Percentiles rank a stretch among this genome's conserved stretches.
Evolutionary conservation across 2,329 filamentous ascomycete genomes (phyloP).

Genomic region (Beauveria sp.): DNA sequence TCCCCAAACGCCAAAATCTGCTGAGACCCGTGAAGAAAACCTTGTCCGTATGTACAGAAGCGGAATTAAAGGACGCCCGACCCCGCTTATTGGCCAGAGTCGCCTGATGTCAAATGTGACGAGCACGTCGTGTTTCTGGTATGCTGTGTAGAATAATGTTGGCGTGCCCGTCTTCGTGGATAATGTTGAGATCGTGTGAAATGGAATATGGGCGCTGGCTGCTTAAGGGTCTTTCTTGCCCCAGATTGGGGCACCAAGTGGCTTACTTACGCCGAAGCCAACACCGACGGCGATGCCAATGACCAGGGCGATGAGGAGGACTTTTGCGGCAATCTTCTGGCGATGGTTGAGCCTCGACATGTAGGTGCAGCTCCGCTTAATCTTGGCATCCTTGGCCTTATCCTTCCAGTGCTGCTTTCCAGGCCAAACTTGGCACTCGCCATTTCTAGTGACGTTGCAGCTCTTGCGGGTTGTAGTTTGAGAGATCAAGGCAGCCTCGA

Average conservation of each 20-base stretch:
- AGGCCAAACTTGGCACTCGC: conserved; percentile 52
- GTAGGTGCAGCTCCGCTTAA: conserved; percentile 43
- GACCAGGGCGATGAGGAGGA: conserved; percentile 45
- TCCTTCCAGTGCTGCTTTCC: conserved; percentile 52
- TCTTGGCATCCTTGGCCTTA: conserved; percentile 50
- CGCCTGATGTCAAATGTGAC: neutral
- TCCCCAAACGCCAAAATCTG: conserved; percentile 21
- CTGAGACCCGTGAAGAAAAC: conserved; percentile 1
- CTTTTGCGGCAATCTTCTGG: conserved; percentile 46
- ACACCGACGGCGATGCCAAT: conserved; percentile 47
- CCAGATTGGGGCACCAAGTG: conserved; percentile 53
- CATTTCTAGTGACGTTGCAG: conserved; percentile 24
- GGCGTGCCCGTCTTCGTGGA: neutral
- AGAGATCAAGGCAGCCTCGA: conserved; percentile 44
- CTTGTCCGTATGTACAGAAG: conserved; percentile 9
- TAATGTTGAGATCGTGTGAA: conserved; percentile 1
- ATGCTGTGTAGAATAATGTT: neutral
- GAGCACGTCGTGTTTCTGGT: neutral
- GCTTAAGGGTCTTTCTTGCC: conserved; percentile 24
- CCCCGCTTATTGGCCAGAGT: conserved; percentile 8
- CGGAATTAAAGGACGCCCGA: conserved; percentile 6
- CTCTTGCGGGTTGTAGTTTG: conserved; percentile 24
- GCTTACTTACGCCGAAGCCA: conserved; percentile 54
- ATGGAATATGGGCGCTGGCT: neutral
- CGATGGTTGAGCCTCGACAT: conserved; percentile 46